These are phyloP conservation scores for Debaryomyces castellii DNA, from an alignment of 805 yeast species.

Conservation along the genomic window DNA sequence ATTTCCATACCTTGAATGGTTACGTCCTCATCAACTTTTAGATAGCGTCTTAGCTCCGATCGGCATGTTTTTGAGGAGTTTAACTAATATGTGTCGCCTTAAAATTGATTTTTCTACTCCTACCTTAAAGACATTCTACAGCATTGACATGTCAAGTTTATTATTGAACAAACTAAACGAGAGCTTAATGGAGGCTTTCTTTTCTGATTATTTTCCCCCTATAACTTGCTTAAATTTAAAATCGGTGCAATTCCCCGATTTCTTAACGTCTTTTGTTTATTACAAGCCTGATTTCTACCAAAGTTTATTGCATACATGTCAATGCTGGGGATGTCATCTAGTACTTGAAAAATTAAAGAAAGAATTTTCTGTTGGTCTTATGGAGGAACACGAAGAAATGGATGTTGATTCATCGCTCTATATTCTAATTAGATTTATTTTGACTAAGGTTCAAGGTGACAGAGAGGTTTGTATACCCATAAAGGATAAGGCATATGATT, in stretches of 20 bases:
- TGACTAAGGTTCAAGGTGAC: constrained; percentile 35
- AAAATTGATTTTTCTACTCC: constrained; percentile 34
- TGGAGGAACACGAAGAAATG: constrained; percentile 12
- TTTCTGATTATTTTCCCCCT: constrained; percentile 21
- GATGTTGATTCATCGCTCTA: constrained; percentile 29
- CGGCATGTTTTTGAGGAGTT: constrained; percentile 26
- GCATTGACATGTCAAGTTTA: constrained; percentile 26
- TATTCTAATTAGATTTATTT: constrained; percentile 30
- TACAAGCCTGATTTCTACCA: constrained; percentile 36
- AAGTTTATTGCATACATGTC: constrained; percentile 35
- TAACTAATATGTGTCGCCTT: constrained; percentile 20
- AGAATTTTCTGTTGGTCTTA: constrained; percentile 19
- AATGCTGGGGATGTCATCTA: constrained; percentile 34
- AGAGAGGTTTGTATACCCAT: constrained; percentile 37
- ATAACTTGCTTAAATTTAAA: constrained; percentile 13
- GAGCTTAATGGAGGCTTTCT: constrained; percentile 35
- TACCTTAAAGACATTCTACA: constrained; percentile 35
- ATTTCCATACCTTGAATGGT: constrained; percentile 34
- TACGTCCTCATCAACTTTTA: constrained; percentile 32
- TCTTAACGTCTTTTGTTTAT: constrained; percentile 35
- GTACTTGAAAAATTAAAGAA: constrained; percentile 22
- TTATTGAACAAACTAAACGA: constrained; percentile 33
- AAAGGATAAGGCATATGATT: constrained; percentile 22
- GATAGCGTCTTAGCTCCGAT: constrained; percentile 30
- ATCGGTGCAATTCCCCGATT: constrained; percentile 32